Evolutionary conservation across 176 grass and related monocot genomes (phyloP).

Genomic region (Saccharum officinarum): DNA sequence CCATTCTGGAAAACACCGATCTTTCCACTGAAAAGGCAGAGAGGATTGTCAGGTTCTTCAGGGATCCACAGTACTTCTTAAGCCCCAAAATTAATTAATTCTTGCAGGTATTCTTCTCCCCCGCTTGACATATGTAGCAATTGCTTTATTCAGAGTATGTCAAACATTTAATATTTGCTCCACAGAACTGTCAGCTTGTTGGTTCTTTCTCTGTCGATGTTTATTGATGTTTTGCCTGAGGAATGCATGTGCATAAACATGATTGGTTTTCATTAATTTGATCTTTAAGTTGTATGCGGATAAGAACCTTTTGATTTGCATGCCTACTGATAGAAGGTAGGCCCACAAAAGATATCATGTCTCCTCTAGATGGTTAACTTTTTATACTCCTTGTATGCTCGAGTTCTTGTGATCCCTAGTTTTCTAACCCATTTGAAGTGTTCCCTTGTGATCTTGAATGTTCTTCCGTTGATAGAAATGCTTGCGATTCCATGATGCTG

Average conservation of each 20-base stretch:
- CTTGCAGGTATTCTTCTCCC: slow-evolving; percentile 37
- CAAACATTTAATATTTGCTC: background rate
- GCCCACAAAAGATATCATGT: background rate
- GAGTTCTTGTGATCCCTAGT: background rate
- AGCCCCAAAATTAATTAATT: slow-evolving; percentile 68
- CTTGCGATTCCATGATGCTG: background rate
- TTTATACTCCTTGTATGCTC: background rate
- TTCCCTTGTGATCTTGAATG: background rate
- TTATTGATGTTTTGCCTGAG: background rate
- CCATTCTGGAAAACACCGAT: slow-evolving; percentile 85
- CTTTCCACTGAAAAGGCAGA: slow-evolving; percentile 84
- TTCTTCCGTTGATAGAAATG: background rate
- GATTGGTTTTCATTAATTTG: background rate
- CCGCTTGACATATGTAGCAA: background rate
- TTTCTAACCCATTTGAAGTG: background rate
- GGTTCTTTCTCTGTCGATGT: background rate
- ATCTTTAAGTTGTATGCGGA: background rate
- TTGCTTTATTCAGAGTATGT: background rate
- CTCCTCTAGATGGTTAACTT: background rate
- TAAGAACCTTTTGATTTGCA: background rate
- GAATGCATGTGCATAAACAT: background rate
- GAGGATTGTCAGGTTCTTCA: slow-evolving; percentile 78
- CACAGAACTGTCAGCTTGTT: background rate
- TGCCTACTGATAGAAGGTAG: background rate
- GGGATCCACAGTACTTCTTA: slow-evolving; percentile 80